Percentiles rank a stretch among this genome's conserved stretches.
Conservation (phyloP, 140 eudicot species). For the Oenanthe javanica region DNA sequence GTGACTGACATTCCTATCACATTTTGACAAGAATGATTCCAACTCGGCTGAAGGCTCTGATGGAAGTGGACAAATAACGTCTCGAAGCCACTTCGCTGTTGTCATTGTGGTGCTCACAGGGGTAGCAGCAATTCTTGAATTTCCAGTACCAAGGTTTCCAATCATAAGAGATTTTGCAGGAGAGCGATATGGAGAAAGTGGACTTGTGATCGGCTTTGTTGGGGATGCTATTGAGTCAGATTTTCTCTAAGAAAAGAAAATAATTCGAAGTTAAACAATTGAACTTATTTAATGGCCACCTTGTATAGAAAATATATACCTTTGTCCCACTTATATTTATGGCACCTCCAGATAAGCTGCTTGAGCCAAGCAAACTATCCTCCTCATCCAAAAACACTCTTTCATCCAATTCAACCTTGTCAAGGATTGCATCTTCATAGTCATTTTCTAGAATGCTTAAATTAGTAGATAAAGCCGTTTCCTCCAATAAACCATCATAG, state of each 20-base stretch:
- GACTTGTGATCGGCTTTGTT: slow-evolving; percentile 63
- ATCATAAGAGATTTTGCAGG: slow-evolving; percentile 40
- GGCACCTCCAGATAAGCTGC: slow-evolving; percentile 87
- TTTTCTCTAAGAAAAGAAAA: slow-evolving; percentile 49
- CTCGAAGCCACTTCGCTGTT: slow-evolving; percentile 89
- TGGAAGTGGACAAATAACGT: slow-evolving; percentile 78
- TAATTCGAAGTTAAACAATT: slow-evolving; percentile 2
- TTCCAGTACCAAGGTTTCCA: slow-evolving; percentile 21
- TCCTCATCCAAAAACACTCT: slow-evolving; percentile 71
- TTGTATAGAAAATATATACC: slow-evolving; percentile 34
- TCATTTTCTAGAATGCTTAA: slow-evolving; percentile 66
- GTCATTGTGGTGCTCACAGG: slow-evolving; percentile 98
- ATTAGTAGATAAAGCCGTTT: slow-evolving; percentile 42
- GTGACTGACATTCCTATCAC: slow-evolving; percentile 71
- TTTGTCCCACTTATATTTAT: slow-evolving; percentile 50
- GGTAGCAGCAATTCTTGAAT: slow-evolving; percentile 44
- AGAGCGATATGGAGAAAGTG: slow-evolving; percentile 85
- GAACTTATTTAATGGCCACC: neutral
- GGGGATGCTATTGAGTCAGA: slow-evolving; percentile 70
- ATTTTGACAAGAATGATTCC: slow-evolving; percentile 49
- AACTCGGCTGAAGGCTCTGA: slow-evolving; percentile 65
- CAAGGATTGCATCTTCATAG: slow-evolving; percentile 45
- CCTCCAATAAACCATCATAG: slow-evolving; percentile 71
- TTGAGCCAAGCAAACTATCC: slow-evolving; percentile 79
- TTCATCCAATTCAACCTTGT: slow-evolving; percentile 79